These are phyloP conservation scores for Heliamphora ciliata DNA, from an alignment of 179 eudicot species.

Conservation along the genomic window DNA sequence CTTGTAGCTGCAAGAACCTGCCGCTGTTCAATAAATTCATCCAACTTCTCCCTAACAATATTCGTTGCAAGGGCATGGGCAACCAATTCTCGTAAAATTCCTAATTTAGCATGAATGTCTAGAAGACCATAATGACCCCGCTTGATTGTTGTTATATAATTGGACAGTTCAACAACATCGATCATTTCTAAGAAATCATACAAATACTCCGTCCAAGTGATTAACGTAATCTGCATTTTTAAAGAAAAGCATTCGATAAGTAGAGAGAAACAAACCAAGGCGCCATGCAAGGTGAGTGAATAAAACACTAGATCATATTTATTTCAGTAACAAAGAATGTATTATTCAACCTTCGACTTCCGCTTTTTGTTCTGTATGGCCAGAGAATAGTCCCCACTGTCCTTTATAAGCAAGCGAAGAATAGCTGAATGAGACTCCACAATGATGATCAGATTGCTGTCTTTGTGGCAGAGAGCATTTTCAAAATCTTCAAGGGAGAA, in stretches of 20 bases:
- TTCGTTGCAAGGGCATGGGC: conserved; percentile 45
- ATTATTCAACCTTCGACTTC: conserved; percentile 59
- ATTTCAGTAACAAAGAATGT: background rate
- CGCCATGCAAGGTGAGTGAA: background rate
- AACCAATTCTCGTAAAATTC: conserved; percentile 59
- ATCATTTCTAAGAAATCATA: conserved; percentile 80
- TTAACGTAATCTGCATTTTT: conserved; percentile 57
- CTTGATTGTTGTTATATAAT: conserved; percentile 56
- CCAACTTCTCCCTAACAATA: conserved; percentile 57
- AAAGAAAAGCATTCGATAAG: background rate
- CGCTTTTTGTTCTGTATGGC: conserved; percentile 48
- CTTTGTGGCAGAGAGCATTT: conserved; percentile 74
- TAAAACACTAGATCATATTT: background rate
- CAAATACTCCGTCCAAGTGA: conserved; percentile 81
- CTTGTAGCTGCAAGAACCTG: conserved; percentile 64
- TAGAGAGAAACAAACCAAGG: conserved; percentile 11
- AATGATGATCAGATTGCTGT: conserved; percentile 61
- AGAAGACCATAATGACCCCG: conserved; percentile 89
- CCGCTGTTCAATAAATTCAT: conserved; percentile 66
- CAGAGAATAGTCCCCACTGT: conserved; percentile 50
- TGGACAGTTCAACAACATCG: conserved; percentile 34
- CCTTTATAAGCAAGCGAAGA: conserved; percentile 70
- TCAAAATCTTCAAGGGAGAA: conserved; percentile 86
- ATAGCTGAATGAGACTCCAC: conserved; percentile 78
- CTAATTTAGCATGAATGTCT: conserved; percentile 54